Base-by-base conservation (phyloP, 225 moss, liverwort and hornwort species). In the Bryum argenteum region DNA sequence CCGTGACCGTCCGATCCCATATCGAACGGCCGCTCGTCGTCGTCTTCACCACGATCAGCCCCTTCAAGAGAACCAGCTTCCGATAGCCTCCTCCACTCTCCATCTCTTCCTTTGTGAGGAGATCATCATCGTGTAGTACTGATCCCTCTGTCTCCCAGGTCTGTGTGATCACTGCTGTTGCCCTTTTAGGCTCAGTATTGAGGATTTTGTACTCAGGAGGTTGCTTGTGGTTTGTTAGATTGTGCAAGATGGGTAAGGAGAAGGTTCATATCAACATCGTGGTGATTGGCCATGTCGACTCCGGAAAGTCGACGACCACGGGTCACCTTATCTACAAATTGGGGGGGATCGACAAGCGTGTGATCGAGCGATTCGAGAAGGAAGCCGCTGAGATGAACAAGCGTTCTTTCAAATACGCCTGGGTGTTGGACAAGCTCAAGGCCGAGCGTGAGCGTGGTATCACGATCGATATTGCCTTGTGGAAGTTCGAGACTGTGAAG, bases 401-500 rank as follows among this genome's bases (percentile, higher is more conserved):
- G 89, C 85, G 89, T 0, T 89, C 89, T 8, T 89, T 89, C 85
- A 89, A 89, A 81, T 89, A 89, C 71, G 88, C 85, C 65, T 89
- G 88, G 85, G 85, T 89, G 78, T 5, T 89, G 69, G 88, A 89
- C 79, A 89, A 85, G 85, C 71, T 89, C 48, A 89, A 89, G 88
- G 88, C 85, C 0, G 85, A 89, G 77, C 85, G 88, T 16, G 88
- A 89, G 81, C 85, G 88, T 10, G 88, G 88, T 45, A 89, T 89
- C 74, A 85, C 88, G 1, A 89, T 89, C 55, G 88, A 89, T 54
- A 89, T 89, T 7, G 85, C 88, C 0, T 41, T 89, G 79, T 89
- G 88, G 88, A 89, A 89, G 76, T 89, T 89, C 43, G 85, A 85
- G 80, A 89, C 88, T 19, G 15, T 9, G 42, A 85, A 44, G 85